Evolutionary conservation across 73 alveolate genomes (phyloP).

Genomic region (Tetrahymena thermophila): DNA sequence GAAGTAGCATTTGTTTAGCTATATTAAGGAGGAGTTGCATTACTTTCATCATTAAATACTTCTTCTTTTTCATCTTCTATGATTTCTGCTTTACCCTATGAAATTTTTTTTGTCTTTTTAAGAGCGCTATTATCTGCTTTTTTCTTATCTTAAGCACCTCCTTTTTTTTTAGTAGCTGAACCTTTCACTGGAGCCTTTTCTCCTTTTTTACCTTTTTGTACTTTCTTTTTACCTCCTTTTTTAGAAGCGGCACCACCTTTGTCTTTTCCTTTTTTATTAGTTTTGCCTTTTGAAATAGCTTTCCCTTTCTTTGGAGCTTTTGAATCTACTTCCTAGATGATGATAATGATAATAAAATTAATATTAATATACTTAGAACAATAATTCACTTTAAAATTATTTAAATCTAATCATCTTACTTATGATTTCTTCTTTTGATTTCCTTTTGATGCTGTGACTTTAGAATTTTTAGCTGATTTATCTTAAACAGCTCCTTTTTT

Average conservation of each 20-base stretch:
- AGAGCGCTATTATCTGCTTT: background rate
- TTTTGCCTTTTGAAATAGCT: background rate
- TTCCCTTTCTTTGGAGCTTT: background rate
- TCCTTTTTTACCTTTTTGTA: background rate
- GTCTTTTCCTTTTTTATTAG: background rate
- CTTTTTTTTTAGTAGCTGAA: background rate
- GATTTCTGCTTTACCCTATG: background rate
- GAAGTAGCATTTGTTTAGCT: background rate
- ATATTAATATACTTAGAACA: background rate
- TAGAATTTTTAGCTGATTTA: background rate
- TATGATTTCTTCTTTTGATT: background rate
- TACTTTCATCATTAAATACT: background rate
- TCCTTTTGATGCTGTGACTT: background rate
- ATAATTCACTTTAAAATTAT: background rate
- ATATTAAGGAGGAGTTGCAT: background rate
- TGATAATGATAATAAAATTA: too few relatives aligned
- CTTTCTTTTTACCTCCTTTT: background rate
- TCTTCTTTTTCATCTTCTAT: background rate
- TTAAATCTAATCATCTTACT: background rate
- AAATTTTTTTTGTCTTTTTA: background rate
- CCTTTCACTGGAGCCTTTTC: slow-evolving; percentile 3
- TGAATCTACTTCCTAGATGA: background rate
- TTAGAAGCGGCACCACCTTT: background rate
- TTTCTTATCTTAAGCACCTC: background rate
- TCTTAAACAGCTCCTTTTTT: background rate